Evolutionary conservation across 352 stramenopile species (phyloP).

Genomic region (Globisporangium carolinianum): DNA sequence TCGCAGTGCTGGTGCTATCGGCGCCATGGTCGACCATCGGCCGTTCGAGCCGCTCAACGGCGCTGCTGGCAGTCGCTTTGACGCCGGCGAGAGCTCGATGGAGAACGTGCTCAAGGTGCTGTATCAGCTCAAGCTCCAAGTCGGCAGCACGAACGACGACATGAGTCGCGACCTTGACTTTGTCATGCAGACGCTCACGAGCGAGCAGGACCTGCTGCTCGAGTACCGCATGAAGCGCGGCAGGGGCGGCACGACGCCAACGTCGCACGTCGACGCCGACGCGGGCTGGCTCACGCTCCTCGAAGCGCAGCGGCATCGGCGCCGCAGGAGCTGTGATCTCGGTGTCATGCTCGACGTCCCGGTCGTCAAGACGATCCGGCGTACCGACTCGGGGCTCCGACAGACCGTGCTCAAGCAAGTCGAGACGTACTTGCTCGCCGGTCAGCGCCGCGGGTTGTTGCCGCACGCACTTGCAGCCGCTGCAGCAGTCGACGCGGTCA

Average conservation of each 20-base stretch:
- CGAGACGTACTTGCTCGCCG: slow-evolving; percentile 31
- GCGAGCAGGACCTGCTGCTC: slow-evolving; percentile 60
- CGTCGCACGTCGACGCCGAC: slow-evolving; percentile 14
- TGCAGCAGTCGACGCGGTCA: not conserved
- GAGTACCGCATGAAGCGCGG: slow-evolving; percentile 13
- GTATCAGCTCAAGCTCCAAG: slow-evolving; percentile 33
- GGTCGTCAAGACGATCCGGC: slow-evolving; percentile 29
- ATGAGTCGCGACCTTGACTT: slow-evolving; percentile 45
- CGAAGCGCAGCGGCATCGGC: slow-evolving; percentile 37
- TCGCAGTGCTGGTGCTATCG: too few species aligned
- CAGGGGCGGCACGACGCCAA: slow-evolving; percentile 9
- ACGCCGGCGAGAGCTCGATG: slow-evolving; percentile 63
- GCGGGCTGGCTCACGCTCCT: slow-evolving; percentile 44
- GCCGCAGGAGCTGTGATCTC: slow-evolving; percentile 26
- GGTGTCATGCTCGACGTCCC: slow-evolving; percentile 8
- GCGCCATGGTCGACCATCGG: too few species aligned
- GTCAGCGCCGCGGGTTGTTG: slow-evolving; percentile 3
- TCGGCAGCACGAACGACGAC: slow-evolving; percentile 25
- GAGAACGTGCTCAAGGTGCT: slow-evolving; percentile 64
- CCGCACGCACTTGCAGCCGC: not conserved
- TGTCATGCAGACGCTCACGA: slow-evolving; percentile 58
- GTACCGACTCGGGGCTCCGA: slow-evolving; percentile 39
- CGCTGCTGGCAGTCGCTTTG: slow-evolving; percentile 1
- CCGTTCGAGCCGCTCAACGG: not conserved
- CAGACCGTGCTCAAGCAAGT: slow-evolving; percentile 49